Base-by-base conservation (phyloP, 805 yeast genomes). In the Saccharomyces paradoxus region DNA sequence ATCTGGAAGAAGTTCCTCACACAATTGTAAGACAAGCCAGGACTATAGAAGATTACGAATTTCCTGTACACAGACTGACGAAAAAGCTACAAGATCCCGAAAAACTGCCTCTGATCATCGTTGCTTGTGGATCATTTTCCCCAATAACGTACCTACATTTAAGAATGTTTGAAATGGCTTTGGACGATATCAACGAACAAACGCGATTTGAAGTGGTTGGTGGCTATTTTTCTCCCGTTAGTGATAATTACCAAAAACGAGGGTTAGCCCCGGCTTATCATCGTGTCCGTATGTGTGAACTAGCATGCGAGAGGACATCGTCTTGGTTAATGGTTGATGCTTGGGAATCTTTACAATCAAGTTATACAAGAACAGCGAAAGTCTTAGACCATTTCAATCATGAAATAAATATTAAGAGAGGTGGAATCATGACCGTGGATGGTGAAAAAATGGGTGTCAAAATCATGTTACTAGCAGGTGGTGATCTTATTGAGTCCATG, bases 281-380 rank as follows among this genome's bases (percentile, higher is more conserved):
- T 70, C 81, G 99, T 55, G 99, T 94, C 10, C 78, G 98, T 52
- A 94, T 94, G 99, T 90, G 99, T 72, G 99, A 94, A 70, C 77
- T 94, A 66, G 98, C 97, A 0, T 91, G 99, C 71, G 99, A 94
- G 68, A 79, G 99, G 64, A 94, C 99, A 0, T 84, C 94, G 3
- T 84, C 92, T 27, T 94, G 99, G 99, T 78, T 94, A 41, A 94
- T 94, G 99, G 99, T 94, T 30, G 99, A 94, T 70, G 97, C 98
- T 0, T 94, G 99, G 99, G 99, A 94, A 73, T 86, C 95, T 3
- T 76, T 94, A 56, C 99, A 94, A 71, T 87, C 88, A 1, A 79
- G 82, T 49, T 94, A 94, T 70, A 89, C 96, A 29, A 80, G 99
- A 60, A 94, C 99, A 0, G 97, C 98, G 1, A 80, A 89, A 53